Conservation (phyloP, 2,329 filamentous ascomycete species). For the Dryadomyces quercivorus region DNA sequence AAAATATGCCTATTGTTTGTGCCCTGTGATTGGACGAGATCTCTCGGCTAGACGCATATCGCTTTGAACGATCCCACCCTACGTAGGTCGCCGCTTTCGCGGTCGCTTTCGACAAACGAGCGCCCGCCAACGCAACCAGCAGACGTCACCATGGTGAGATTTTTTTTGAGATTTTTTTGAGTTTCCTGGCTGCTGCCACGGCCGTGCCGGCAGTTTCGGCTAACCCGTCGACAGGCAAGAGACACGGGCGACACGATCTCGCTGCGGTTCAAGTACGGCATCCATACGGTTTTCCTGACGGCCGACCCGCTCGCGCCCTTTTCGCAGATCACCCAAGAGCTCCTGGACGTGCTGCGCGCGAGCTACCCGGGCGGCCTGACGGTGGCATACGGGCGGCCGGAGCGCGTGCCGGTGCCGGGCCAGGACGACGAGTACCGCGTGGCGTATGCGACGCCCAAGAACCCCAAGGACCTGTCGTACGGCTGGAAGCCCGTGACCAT, state of each 20-base stretch:
- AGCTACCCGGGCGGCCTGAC: slow-evolving; percentile 42
- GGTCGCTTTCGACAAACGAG: no score
- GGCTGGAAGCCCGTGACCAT: slow-evolving; percentile 38
- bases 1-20: neutral
- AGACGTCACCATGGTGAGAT: slow-evolving; percentile 11
- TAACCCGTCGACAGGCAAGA: slow-evolving; percentile 1
- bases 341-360: slow-evolving; percentile 45
- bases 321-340: slow-evolving; percentile 40
- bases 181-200: no score
- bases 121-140: neutral
- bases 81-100: no score
- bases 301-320: slow-evolving; percentile 47
- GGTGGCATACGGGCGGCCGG: slow-evolving; percentile 18
- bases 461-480: slow-evolving; percentile 28
- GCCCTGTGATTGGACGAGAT: neutral
- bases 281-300: slow-evolving; percentile 58
- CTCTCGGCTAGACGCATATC: neutral
- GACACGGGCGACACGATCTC: slow-evolving; percentile 37
- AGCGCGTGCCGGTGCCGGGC: slow-evolving; percentile 26
- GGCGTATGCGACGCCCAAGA: slow-evolving; percentile 33
- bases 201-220: no score
- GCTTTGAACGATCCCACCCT: neutral
- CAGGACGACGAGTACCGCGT: slow-evolving; percentile 24
- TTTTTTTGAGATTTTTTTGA: neutral
- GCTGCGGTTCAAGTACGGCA: slow-evolving; percentile 60